These are phyloP conservation scores for Seiridium cupressi DNA, from an alignment of 2,329 filamentous ascomycete species.

Conservation along the genomic window DNA sequence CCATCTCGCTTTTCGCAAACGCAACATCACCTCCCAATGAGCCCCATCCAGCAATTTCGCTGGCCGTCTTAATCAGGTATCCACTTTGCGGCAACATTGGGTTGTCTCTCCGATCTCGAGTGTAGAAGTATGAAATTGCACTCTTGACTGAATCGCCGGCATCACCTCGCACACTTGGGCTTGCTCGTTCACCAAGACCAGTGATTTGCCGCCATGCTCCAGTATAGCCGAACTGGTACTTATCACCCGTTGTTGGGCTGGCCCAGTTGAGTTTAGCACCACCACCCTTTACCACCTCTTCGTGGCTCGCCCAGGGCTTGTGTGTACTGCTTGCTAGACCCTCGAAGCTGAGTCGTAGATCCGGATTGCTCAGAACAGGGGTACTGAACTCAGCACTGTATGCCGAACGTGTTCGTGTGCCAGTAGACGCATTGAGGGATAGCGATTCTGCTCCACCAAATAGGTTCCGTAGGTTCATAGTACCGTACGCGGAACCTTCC, in stretches of 20 bases:
- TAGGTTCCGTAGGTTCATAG: constrained; percentile 83
- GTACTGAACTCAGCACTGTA: constrained; percentile 86
- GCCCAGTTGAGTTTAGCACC: constrained; percentile 76
- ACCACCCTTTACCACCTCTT: constrained; percentile 80
- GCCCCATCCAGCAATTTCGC: constrained; percentile 86
- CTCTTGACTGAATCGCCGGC: constrained; percentile 92
- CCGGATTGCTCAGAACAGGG: constrained; percentile 80
- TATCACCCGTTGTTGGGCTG: constrained; percentile 55
- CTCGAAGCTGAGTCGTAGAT: constrained; percentile 75
- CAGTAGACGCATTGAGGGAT: constrained; percentile 81
- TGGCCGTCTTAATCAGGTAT: constrained; percentile 73
- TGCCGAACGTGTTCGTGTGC: constrained; percentile 86
- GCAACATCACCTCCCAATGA: constrained; percentile 83
- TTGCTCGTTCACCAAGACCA: constrained; percentile 70
- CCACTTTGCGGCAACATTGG: constrained; percentile 80
- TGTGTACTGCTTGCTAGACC: constrained; percentile 80
- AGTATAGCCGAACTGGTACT: constrained; percentile 77
- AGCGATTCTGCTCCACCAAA: constrained; percentile 92
- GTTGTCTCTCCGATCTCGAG: constrained; percentile 78
- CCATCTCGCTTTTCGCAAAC: constrained; percentile 91
- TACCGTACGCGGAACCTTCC: constrained; percentile 90
- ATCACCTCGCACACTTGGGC: constrained; percentile 77
- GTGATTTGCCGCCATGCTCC: constrained; percentile 88
- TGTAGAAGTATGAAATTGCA: constrained; percentile 78
- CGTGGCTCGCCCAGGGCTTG: constrained; percentile 92